Evolutionary conservation across 2,329 filamentous ascomycete genomes (phyloP).

Genomic region (Diaporthe sp.): DNA sequence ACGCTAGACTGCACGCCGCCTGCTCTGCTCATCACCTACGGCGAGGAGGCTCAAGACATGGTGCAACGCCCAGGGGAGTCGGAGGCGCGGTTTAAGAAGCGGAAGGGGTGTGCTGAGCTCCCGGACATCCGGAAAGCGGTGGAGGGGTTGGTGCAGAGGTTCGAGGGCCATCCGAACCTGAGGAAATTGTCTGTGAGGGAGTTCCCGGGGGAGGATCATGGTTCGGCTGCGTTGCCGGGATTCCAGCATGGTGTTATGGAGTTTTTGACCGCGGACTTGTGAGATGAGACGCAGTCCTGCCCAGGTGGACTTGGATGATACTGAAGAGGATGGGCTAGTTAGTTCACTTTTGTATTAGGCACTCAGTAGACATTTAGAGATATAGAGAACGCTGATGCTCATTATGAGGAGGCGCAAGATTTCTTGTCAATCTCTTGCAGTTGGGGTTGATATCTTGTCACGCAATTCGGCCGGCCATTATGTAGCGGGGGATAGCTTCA

Average conservation of each 20-base stretch:
- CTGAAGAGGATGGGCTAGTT: neutral
- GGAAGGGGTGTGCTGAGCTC: conserved; percentile 9
- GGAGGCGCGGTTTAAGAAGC: conserved; percentile 4
- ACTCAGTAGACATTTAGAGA: too few species aligned
- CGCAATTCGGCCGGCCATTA: too few species aligned
- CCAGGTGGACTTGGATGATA: neutral
- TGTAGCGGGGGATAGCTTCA: too few species aligned
- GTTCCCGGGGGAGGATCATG: conserved; percentile 17
- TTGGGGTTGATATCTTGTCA: too few species aligned
- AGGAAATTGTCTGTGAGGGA: neutral
- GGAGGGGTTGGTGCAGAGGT: neutral
- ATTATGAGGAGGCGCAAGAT: too few species aligned
- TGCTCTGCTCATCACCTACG: conserved; percentile 11
- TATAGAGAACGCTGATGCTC: too few species aligned
- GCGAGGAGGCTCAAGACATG: conserved; percentile 2
- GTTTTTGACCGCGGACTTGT: conserved; percentile 4
- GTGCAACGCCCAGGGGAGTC: neutral
- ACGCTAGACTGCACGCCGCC: neutral
- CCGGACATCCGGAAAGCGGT: neutral
- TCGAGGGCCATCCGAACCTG: conserved; percentile 26
- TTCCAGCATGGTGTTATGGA: conserved; percentile 27
- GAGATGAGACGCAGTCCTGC: neutral
- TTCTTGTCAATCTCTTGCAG: too few species aligned
- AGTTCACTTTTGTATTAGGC: neutral
- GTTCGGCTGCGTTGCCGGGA: conserved; percentile 5